Base-by-base conservation (phyloP, 1,284 basidiomycete genomes). In the Bondarzewia mesenterica region DNA sequence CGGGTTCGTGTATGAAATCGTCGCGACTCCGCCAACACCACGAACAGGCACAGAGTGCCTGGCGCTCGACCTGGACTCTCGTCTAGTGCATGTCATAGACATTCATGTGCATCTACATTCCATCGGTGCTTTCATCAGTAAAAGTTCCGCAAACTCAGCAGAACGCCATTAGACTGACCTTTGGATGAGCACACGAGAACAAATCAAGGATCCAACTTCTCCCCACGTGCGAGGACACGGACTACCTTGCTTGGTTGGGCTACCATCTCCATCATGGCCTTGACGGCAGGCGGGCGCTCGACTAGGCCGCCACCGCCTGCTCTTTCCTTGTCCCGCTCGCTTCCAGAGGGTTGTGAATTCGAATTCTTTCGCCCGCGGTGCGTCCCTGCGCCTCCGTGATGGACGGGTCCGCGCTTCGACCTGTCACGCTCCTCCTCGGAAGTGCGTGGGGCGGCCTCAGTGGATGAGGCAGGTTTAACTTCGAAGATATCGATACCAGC, bases 191-290 rank as follows among this genome's bases (percentile, higher is more conserved):
- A 32, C 29, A n/a, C n/a, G 12, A 32, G n/a, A 32, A 10, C 29
- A 18, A 39, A 18, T 52, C 46, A 56, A 25, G 72, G 71, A 35
- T 89, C 85, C 51, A 89, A 67, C 64, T 88, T 88, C 71, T 89
- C 86, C 32, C 86, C 86, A 14, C 86, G 74, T 5, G 86, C 84
- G 48, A 89, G 76, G 18, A 89, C 81, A 20, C 85, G 72, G 25
- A 89, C 79, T 55, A 82, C 80, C 52, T 80, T 81, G 64, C 72
- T 82, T 3, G 80, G 80, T 55, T 85, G 82, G 35, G 79, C 72
- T 23, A 85, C 75, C 60, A 77, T 75, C 54, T 82, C 81, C 80
- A 85, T 84, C 79, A 83, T 85, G 4, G 80, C 78, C 71, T 78
- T 77, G 36, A 82, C 83, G 4, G 80, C 80, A 12, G 81, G 75